phyloP scores from a whole-genome alignment of 169 alveolate species.

The Babesia ovata region DNA sequence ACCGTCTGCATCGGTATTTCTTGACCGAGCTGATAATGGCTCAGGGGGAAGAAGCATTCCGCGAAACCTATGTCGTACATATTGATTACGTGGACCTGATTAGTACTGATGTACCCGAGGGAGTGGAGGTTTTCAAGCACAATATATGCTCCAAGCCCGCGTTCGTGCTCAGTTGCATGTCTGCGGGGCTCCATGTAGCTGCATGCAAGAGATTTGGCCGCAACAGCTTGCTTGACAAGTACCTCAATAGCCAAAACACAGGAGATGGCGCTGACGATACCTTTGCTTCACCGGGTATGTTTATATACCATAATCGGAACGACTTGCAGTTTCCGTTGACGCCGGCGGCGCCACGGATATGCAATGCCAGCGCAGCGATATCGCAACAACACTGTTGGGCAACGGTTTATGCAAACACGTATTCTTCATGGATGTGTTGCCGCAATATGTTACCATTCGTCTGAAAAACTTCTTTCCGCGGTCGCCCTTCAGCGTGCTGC shows the following conservation, averaged over 20 bases:
- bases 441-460: constrained; percentile 17
- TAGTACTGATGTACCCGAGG: constrained; percentile 18
- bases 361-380: not conserved
- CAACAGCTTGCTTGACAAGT: not conserved
- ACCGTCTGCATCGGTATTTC: not conserved
- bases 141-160: constrained; percentile 35
- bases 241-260: too few species aligned
- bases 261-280: too few species aligned
- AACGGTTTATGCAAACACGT: constrained; percentile 13
- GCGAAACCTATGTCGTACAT: constrained; percentile 20
- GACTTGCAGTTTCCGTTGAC: not conserved
- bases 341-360: not conserved
- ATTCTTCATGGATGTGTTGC: constrained; percentile 17
- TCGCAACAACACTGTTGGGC: constrained; percentile 9
- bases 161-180: constrained; percentile 26
- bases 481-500: constrained; percentile 13
- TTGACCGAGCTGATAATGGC: not conserved
- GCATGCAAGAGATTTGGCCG: not conserved
- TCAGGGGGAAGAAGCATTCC: constrained; percentile 25
- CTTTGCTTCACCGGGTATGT: not conserved
- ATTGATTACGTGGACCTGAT: constrained; percentile 28
- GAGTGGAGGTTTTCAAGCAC: constrained; percentile 37
- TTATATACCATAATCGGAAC: too few species aligned
- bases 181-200: constrained; percentile 38
- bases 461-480: constrained; percentile 31